These are phyloP conservation scores for Jamesozyma hellenica DNA, from an alignment of 805 yeast genomes.

Conservation along the genomic window DNA sequence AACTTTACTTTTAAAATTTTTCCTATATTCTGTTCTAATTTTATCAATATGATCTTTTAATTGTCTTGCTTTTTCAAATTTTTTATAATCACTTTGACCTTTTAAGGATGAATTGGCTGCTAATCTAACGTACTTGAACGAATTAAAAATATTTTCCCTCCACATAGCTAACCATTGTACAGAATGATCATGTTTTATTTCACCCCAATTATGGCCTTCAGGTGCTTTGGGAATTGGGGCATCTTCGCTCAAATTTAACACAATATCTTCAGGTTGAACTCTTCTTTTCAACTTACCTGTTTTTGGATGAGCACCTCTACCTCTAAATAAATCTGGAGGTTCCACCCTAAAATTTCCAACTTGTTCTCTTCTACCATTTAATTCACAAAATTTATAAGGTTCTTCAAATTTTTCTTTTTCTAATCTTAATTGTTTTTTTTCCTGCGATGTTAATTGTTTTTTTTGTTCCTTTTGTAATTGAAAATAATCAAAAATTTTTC, in stretches of 20 bases:
- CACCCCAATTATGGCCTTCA: conserved; percentile 84
- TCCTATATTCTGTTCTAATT: conserved; percentile 66
- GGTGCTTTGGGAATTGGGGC: conserved; percentile 76
- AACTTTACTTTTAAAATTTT: conserved; percentile 56
- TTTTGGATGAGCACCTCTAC: conserved; percentile 94
- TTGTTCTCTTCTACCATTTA: conserved; percentile 83
- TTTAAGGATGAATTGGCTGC: conserved; percentile 86
- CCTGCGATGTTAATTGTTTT: conserved; percentile 57
- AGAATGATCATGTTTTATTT: conserved; percentile 73
- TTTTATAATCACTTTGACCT: conserved; percentile 83
- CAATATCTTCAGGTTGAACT: conserved; percentile 81
- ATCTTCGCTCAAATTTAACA: conserved; percentile 66
- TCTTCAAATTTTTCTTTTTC: conserved; percentile 74
- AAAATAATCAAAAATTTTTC: conserved; percentile 60
- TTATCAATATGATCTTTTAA: conserved; percentile 59
- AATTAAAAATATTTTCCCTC: conserved; percentile 83
- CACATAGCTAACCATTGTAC: conserved; percentile 97
- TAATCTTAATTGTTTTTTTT: conserved; percentile 59
- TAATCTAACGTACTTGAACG: conserved; percentile 79
- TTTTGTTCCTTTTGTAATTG: conserved; percentile 63
- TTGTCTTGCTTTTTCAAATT: conserved; percentile 88
- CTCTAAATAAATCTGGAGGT: conserved; percentile 93
- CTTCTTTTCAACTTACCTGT: conserved; percentile 86
- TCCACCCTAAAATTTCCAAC: conserved; percentile 92
- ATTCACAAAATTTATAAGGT: conserved; percentile 63